phyloP scores from a whole-genome alignment of 78 protist genomes.

The Dictyostelium firmibasis region DNA sequence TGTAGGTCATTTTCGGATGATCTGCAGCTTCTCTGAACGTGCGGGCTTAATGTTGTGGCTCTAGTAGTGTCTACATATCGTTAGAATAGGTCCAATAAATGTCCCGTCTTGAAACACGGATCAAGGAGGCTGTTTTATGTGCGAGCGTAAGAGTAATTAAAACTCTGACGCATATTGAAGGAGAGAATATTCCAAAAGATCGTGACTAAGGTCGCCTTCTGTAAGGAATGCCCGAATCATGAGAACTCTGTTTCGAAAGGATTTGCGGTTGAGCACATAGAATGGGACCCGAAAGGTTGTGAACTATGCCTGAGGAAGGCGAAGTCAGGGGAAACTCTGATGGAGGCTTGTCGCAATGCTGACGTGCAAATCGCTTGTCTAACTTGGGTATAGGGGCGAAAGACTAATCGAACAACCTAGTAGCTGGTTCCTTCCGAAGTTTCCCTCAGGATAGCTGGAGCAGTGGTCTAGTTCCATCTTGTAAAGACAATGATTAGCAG shows the following conservation, averaged over 20 bases:
- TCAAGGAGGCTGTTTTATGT: slow-evolving; percentile 94
- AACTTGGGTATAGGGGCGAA: slow-evolving; percentile 96
- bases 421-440: slow-evolving; percentile 98
- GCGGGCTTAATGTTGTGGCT: not conserved
- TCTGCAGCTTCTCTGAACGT: not conserved
- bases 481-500: slow-evolving; percentile 51
- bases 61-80: not conserved
- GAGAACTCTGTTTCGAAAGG: slow-evolving; percentile 41
- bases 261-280: slow-evolving; percentile 79
- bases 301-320: slow-evolving; percentile 93
- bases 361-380: slow-evolving; percentile 96
- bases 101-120: slow-evolving; percentile 98
- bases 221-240: slow-evolving; percentile 28
- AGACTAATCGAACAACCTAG: slow-evolving; percentile 95
- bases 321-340: slow-evolving; percentile 92
- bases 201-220: not conserved
- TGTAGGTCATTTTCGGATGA: too few relatives aligned
- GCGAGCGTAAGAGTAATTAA: slow-evolving; percentile 85
- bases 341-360: slow-evolving; percentile 94
- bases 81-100: slow-evolving; percentile 58
- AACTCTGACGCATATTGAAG: slow-evolving; percentile 86
- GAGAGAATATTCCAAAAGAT: slow-evolving; percentile 61
- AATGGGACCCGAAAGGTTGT: slow-evolving; percentile 94
- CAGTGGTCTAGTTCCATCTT: slow-evolving; percentile 18
- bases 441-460: slow-evolving; percentile 81